Percentiles rank a stretch among this genome's conserved stretches.
phyloP scores from a whole-genome alignment of 73 alveolate species.

The Stentor roeselii region DNA sequence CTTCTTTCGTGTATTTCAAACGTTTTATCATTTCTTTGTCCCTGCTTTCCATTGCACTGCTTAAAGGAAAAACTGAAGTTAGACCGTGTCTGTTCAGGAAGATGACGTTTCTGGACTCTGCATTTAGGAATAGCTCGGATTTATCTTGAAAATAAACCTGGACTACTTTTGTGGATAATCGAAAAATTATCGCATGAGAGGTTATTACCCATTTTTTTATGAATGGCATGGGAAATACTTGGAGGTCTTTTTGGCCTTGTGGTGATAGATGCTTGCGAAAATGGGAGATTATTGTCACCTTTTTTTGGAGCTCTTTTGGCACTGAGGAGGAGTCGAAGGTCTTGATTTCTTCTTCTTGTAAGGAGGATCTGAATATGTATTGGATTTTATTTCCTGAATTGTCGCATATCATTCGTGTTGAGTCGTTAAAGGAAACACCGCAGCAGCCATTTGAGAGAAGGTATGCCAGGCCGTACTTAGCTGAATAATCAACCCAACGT shows the following conservation, averaged over 20 bases:
- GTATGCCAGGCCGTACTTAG: conserved; percentile 88
- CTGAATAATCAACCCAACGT: conserved; percentile 82
- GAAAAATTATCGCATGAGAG: conserved; percentile 94
- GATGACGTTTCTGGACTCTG: not conserved
- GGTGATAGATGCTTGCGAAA: conserved; percentile 68
- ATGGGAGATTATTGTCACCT: conserved; percentile 86
- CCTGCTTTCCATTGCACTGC: not conserved
- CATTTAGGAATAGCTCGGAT: conserved; percentile 75
- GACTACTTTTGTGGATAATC: conserved; percentile 94
- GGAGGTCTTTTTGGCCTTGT: conserved; percentile 32
- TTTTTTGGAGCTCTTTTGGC: conserved; percentile 86
- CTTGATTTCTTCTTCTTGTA: conserved; percentile 47
- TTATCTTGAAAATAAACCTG: conserved; percentile 93
- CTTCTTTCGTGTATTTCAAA: not conserved
- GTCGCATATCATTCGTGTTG: conserved; percentile 39
- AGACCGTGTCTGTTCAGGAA: not conserved
- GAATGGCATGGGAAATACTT: conserved; percentile 47
- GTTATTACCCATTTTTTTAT: conserved; percentile 97
- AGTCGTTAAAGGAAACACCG: conserved; percentile 83
- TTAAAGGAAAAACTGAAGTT: not conserved
- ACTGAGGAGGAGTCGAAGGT: conserved; percentile 59
- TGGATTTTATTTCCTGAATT: conserved; percentile 21
- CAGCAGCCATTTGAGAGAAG: conserved; percentile 66
- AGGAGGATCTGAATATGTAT: conserved; percentile 43
- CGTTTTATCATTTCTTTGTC: not conserved